Conservation (phyloP, 805 yeast genomes). For the Candida pseudoglaebosa region DNA sequence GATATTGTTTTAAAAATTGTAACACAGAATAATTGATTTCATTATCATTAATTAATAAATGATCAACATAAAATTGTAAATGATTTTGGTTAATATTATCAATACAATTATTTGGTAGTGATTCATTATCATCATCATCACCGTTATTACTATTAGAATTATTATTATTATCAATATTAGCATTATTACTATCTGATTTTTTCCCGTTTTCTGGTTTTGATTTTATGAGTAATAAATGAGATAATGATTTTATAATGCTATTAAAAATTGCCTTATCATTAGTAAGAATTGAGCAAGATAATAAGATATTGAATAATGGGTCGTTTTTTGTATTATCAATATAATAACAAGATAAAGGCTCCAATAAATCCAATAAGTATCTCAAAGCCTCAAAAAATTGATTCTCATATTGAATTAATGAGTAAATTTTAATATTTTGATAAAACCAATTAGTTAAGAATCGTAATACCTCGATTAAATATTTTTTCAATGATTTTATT, state of each 20-base stretch:
- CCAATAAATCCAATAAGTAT: conserved; percentile 75
- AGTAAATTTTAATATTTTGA: conserved; percentile 13
- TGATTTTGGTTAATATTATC: conserved; percentile 32
- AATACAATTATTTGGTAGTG: conserved; percentile 32
- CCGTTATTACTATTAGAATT: conserved; percentile 10
- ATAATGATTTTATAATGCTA: conserved; percentile 68
- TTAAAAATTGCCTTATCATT: conserved; percentile 69
- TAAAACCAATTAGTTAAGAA: conserved; percentile 33
- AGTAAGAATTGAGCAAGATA: conserved; percentile 45
- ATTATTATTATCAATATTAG: conserved; percentile 9
- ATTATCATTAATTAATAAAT: conserved; percentile 60
- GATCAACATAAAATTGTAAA: conserved; percentile 54
- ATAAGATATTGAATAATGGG: conserved; percentile 55
- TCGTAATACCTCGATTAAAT: conserved; percentile 43
- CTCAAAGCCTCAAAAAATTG: conserved; percentile 55
- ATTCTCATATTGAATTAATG: conserved; percentile 21
- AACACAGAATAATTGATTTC: conserved; percentile 71
- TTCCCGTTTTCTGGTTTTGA: conserved; percentile 37
- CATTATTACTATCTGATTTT: conserved; percentile 11
- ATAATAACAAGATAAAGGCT: conserved; percentile 77
- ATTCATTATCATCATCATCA: conserved; percentile 11
- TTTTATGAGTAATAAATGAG: conserved; percentile 61
- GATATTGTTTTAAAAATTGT: conserved; percentile 78
- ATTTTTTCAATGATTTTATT: conserved; percentile 43
- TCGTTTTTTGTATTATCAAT: conserved; percentile 73